Evolutionary conservation across 2,329 filamentous ascomycete species (phyloP).

Genomic region (Pseudocercospora macadamiae): DNA sequence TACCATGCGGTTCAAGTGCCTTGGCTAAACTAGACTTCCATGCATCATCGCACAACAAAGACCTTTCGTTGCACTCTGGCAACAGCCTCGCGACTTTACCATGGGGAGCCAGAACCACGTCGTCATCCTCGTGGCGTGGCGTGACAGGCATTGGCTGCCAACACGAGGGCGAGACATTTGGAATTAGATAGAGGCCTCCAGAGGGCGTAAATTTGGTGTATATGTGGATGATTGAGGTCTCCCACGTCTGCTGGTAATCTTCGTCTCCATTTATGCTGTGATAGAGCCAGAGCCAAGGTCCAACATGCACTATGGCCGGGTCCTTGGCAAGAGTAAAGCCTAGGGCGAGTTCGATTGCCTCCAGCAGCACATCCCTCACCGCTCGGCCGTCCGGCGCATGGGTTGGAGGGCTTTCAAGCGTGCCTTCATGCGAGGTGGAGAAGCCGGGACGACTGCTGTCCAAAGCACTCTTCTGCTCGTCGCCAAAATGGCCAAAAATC

Average conservation of each 20-base stretch:
- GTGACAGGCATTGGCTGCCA: conserved; percentile 10
- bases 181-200: conserved; percentile 22
- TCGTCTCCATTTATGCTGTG: neutral
- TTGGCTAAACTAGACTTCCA: conserved; percentile 20
- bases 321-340: conserved; percentile 22
- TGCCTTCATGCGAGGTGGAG: conserved; percentile 5
- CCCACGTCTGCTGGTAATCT: neutral
- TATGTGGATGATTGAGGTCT: conserved; percentile 19
- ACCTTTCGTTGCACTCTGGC: neutral
- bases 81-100: conserved; percentile 15
- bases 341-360: conserved; percentile 26
- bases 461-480: conserved; percentile 7
- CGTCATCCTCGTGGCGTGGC: neutral
- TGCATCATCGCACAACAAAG: neutral
- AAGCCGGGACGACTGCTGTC: neutral
- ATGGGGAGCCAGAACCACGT: conserved; percentile 21
- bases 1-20: conserved; percentile 15
- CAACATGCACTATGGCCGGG: conserved; percentile 17
- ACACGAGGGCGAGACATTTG: conserved; percentile 12
- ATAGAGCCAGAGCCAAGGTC: conserved; percentile 29
- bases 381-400: conserved; percentile 2
- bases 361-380: conserved; percentile 28
- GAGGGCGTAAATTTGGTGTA: conserved; percentile 16
- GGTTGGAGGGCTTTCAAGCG: conserved; percentile 1
- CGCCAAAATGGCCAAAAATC: conserved; percentile 19